Conservation (phyloP, 73 alveolate species). For the Effrenium voratum region DNA sequence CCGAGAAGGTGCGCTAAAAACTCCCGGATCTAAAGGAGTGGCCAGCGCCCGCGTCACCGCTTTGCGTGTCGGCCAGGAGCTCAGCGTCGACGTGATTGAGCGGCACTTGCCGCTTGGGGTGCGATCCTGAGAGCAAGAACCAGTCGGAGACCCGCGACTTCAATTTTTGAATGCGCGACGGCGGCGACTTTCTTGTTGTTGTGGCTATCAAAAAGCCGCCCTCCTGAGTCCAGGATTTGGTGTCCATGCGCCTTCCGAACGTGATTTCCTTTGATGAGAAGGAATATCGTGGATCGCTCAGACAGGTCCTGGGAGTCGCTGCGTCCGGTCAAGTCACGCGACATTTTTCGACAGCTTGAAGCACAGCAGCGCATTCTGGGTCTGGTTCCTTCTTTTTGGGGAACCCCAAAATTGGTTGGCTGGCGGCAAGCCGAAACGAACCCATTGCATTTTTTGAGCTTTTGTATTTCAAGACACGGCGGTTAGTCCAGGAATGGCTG, state of each 20-base stretch:
- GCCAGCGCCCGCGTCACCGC: too few species aligned
- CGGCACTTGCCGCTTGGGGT: neutral
- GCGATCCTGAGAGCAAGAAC: neutral
- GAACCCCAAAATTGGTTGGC: neutral
- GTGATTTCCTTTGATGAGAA: conserved; percentile 63
- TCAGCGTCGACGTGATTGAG: conserved; percentile 21
- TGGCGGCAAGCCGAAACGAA: neutral
- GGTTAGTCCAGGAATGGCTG: neutral
- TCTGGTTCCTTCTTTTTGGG: neutral
- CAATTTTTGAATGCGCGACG: neutral
- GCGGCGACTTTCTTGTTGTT: neutral
- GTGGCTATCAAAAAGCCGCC: too few species aligned
- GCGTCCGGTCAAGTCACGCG: neutral
- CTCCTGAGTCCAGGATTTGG: conserved; percentile 5
- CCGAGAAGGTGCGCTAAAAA: conserved; percentile 44
- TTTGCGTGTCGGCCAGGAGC: neutral
- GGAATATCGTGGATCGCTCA: neutral
- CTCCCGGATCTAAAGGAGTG: neutral
- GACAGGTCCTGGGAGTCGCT: neutral
- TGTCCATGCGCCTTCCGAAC: conserved; percentile 73
- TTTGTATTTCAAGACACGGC: neutral
- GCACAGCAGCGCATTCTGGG: neutral
- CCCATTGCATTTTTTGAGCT: neutral
- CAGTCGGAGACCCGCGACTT: neutral
- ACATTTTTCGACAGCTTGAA: neutral